Conservation (phyloP, 345 rosid species). For the Cardamine occulta region DNA sequence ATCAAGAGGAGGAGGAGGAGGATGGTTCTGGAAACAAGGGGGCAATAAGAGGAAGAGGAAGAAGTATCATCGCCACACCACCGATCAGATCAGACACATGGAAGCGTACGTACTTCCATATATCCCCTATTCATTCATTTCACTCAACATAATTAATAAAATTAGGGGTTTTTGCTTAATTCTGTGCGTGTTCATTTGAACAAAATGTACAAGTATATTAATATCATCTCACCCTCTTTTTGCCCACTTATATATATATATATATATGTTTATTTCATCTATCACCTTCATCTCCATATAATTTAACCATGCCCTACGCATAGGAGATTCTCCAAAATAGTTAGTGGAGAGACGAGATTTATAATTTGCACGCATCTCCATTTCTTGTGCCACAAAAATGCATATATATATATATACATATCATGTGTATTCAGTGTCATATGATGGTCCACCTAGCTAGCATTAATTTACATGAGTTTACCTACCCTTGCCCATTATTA, state of each 20-base stretch:
- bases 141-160: background rate
- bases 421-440: slow-evolving; percentile 4
- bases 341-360: background rate
- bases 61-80: slow-evolving; percentile 94
- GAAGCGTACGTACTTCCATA: slow-evolving; percentile 67
- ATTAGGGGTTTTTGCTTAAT: slow-evolving; percentile 25
- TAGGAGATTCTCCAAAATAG: background rate
- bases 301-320: background rate
- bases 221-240: background rate
- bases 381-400: background rate
- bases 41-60: slow-evolving; percentile 88
- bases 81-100: slow-evolving; percentile 97
- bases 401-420: background rate
- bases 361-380: background rate
- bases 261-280: slow-evolving; percentile 14
- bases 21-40: slow-evolving; percentile 42
- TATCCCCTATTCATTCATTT: background rate
- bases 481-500: background rate
- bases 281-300: background rate
- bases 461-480: background rate
- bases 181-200: background rate
- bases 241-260: background rate
- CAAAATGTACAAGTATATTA: background rate
- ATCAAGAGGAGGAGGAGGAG: slow-evolving; percentile 51
- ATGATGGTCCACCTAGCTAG: background rate